These are phyloP conservation scores for Yarrowia deformans DNA, from an alignment of 805 yeast genomes.

Conservation along the genomic window DNA sequence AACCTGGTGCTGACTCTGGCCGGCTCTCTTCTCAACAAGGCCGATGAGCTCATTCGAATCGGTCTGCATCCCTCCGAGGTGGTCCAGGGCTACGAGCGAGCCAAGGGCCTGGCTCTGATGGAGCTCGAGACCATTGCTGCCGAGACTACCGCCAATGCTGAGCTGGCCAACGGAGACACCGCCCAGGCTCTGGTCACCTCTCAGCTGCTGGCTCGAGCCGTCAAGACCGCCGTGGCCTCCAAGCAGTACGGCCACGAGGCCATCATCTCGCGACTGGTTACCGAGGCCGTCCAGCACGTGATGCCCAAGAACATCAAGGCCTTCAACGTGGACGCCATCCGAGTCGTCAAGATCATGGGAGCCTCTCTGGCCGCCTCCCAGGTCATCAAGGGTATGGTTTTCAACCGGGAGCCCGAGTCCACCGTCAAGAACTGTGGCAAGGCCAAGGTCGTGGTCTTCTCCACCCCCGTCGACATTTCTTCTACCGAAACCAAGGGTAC, in stretches of 20 bases:
- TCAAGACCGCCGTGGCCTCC: slow-evolving; percentile 88
- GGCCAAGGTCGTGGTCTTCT: slow-evolving; percentile 89
- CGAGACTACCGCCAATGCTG: slow-evolving; percentile 44
- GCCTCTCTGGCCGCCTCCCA: slow-evolving; percentile 72
- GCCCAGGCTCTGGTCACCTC: slow-evolving; percentile 64
- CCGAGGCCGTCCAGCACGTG: slow-evolving; percentile 82
- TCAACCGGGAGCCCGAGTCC: slow-evolving; percentile 97
- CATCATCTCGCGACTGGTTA: slow-evolving; percentile 73
- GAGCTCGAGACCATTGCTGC: slow-evolving; percentile 58
- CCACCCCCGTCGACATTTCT: slow-evolving; percentile 93
- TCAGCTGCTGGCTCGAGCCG: slow-evolving; percentile 69
- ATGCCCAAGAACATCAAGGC: slow-evolving; percentile 68
- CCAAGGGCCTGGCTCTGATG: slow-evolving; percentile 74
- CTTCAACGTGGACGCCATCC: slow-evolving; percentile 90
- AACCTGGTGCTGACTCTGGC: slow-evolving; percentile 91
- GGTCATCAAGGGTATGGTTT: slow-evolving; percentile 97
- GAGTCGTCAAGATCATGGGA: slow-evolving; percentile 98
- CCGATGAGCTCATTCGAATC: slow-evolving; percentile 81
- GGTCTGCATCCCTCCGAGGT: slow-evolving; percentile 94
- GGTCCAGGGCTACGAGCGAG: slow-evolving; percentile 89
- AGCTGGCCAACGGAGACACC: slow-evolving; percentile 55
- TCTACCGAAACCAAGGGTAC: slow-evolving; percentile 99
- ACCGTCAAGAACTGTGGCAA: slow-evolving; percentile 70
- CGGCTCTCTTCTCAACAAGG: slow-evolving; percentile 86
- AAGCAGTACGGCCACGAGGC: slow-evolving; percentile 93